These are phyloP conservation scores for Nitzschia inconspicua DNA, from an alignment of 108 stramenopile genomes.

Conservation along the genomic window DNA sequence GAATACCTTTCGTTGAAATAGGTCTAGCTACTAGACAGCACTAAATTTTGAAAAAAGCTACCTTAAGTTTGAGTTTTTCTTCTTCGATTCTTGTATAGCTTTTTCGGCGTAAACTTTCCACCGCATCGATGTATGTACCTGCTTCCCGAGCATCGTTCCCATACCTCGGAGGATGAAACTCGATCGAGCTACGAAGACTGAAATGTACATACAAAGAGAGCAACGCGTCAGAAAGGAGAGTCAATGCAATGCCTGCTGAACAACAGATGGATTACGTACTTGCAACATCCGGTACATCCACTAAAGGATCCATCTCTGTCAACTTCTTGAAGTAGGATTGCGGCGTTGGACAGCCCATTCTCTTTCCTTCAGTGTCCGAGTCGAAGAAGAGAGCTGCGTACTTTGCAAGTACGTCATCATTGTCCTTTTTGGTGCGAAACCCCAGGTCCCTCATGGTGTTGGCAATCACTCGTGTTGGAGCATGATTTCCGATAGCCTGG, in stretches of 20 bases:
- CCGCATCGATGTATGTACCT: conserved; percentile 39
- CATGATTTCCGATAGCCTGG: conserved; percentile 32
- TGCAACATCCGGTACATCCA: conserved; percentile 62
- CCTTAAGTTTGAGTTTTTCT: not conserved
- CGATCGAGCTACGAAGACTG: conserved; percentile 60
- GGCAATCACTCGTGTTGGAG: conserved; percentile 22
- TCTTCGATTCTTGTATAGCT: conserved; percentile 2
- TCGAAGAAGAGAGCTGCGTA: conserved; percentile 67
- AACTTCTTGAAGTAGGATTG: conserved; percentile 56
- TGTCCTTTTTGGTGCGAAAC: conserved; percentile 38
- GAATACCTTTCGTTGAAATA: no score
- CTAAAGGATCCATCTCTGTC: conserved; percentile 49
- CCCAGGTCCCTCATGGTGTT: conserved; percentile 59
- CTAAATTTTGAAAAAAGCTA: not conserved
- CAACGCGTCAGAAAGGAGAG: not conserved
- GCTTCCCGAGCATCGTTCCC: conserved; percentile 49
- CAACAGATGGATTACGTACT: conserved; percentile 11
- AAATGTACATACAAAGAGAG: not conserved
- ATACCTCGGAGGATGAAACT: conserved; percentile 65
- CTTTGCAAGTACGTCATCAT: conserved; percentile 45
- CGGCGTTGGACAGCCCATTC: conserved; percentile 54
- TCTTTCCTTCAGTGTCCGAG: conserved; percentile 44
- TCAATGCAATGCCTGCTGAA: not conserved
- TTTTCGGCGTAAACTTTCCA: conserved; percentile 46
- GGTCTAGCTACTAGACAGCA: no score